These are phyloP conservation scores for Saccharomycopsis fermentans DNA, from an alignment of 805 yeast species.

Conservation along the genomic window DNA sequence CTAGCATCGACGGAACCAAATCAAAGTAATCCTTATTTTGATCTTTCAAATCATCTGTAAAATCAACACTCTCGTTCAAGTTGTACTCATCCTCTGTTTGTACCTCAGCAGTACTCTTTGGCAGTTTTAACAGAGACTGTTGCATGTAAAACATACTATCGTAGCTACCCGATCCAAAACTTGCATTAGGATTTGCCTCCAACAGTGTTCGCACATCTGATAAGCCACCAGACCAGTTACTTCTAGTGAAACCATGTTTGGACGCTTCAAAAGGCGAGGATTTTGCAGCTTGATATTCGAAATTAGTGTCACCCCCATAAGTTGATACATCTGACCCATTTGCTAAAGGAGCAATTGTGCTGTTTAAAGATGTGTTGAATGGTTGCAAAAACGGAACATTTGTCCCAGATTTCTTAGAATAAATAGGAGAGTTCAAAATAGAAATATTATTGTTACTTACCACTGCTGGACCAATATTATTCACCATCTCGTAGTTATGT, in stretches of 20 bases:
- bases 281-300: neutral
- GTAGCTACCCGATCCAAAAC: neutral
- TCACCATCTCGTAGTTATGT: neutral
- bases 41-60: conserved; percentile 44
- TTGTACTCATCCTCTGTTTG: neutral
- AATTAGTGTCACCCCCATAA: neutral
- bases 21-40: neutral
- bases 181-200: neutral
- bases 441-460: neutral
- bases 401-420: neutral
- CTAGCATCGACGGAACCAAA: conserved; percentile 68
- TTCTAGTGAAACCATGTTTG: neutral
- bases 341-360: neutral
- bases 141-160: neutral
- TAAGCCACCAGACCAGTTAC: neutral
- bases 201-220: neutral
- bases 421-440: neutral
- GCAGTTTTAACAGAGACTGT: neutral
- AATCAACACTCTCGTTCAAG: conserved; percentile 27
- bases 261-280: neutral
- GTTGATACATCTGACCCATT: neutral
- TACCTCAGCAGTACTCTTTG: neutral
- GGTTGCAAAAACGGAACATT: neutral
- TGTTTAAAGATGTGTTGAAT: neutral
- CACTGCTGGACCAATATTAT: neutral